These are phyloP conservation scores for Fusarium tuaranense DNA, from an alignment of 2,329 filamentous ascomycete genomes.

Conservation along the genomic window DNA sequence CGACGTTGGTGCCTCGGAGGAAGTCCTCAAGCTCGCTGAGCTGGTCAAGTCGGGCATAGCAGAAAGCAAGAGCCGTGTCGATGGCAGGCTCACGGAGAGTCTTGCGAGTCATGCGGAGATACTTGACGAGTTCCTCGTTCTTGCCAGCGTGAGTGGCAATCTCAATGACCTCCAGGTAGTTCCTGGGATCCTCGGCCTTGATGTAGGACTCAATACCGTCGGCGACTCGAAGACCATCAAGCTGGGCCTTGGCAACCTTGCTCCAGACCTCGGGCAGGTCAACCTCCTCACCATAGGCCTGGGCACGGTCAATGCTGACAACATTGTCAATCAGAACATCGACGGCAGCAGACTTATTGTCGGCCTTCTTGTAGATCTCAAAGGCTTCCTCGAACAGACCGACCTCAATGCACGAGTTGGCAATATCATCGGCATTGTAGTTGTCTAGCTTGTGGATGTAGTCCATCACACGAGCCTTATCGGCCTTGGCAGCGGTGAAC, in stretches of 20 bases:
- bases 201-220: constrained; percentile 98
- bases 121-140: constrained; percentile 97
- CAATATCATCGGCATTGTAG: constrained; percentile 93
- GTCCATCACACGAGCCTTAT: constrained; percentile 93
- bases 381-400: constrained; percentile 97
- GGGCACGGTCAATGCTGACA: constrained; percentile 96
- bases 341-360: constrained; percentile 86
- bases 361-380: constrained; percentile 98
- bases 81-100: constrained; percentile 93
- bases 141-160: constrained; percentile 95
- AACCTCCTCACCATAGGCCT: constrained; percentile 94
- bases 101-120: constrained; percentile 96
- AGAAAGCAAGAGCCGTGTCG: constrained; percentile 94
- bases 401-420: constrained; percentile 91
- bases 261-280: constrained; percentile 98
- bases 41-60: constrained; percentile 91
- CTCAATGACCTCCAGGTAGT: constrained; percentile 96
- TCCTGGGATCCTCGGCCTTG: constrained; percentile 90
- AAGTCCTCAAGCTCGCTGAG: constrained; percentile 96
- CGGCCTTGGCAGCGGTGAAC: constrained; percentile 95
- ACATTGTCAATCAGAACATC: constrained; percentile 96
- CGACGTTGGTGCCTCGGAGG: constrained; percentile 90
- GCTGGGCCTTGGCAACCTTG: constrained; percentile 96
- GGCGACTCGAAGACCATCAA: constrained; percentile 91
- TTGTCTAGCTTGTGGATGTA: constrained; percentile 93